These are phyloP conservation scores for Trematosphaeria pertusa DNA, from an alignment of 2,329 filamentous ascomycete genomes.

Conservation along the genomic window DNA sequence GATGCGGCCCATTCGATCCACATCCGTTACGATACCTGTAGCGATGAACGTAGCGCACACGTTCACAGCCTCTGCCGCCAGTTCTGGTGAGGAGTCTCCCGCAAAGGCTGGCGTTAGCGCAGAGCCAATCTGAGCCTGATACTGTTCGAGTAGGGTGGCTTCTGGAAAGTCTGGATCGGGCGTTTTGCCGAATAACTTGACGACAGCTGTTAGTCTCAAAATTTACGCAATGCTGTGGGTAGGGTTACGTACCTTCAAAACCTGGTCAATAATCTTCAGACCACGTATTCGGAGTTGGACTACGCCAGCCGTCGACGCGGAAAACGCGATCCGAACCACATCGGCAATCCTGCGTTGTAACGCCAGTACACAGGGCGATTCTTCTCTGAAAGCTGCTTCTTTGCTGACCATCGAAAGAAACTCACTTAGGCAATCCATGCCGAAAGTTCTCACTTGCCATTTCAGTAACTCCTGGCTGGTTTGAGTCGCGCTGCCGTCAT, in stretches of 20 bases:
- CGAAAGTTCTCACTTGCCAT: constrained; percentile 96
- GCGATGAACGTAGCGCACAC: constrained; percentile 98
- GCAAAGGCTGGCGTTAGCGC: constrained; percentile 96
- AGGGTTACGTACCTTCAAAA: constrained; percentile 75
- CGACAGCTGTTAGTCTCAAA: too few species aligned
- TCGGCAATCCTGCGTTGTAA: constrained; percentile 87
- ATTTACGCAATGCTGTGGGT: too few species aligned
- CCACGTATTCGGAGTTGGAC: constrained; percentile 90
- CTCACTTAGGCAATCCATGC: constrained; percentile 86
- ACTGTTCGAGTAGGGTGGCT: constrained; percentile 93
- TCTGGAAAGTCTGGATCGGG: constrained; percentile 98
- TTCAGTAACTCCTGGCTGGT: constrained; percentile 82
- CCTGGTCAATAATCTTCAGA: constrained; percentile 89
- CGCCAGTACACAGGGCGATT: constrained; percentile 77
- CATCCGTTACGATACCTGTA: constrained; percentile 94
- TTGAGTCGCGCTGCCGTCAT: constrained; percentile 49
- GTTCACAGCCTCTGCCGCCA: constrained; percentile 94
- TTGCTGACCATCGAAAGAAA: constrained; percentile 80
- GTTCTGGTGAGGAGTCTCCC: constrained; percentile 90
- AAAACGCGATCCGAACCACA: constrained; percentile 95
- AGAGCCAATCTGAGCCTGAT: constrained; percentile 97
- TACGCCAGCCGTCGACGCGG: constrained; percentile 92
- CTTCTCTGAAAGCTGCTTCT: constrained; percentile 77
- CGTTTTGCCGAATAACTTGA: constrained; percentile 85
- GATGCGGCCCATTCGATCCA: constrained; percentile 98